These are phyloP conservation scores for Scedosporium boydii DNA, from an alignment of 2,329 filamentous ascomycete species.

Conservation along the genomic window DNA sequence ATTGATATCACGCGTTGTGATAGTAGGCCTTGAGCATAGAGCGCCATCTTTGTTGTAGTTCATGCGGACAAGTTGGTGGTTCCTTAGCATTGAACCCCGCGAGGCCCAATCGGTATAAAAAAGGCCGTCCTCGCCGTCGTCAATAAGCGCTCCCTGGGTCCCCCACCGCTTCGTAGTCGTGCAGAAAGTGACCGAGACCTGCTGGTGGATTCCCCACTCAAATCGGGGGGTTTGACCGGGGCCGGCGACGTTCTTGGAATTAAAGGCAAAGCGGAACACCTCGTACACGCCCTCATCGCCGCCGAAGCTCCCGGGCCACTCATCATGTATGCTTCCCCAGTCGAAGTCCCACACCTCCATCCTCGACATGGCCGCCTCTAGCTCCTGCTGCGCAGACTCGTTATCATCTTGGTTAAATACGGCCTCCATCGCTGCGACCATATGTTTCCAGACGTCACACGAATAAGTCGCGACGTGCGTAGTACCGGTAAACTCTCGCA, in stretches of 20 bases:
- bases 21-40: neutral
- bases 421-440: neutral
- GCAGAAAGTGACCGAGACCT: neutral
- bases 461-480: neutral
- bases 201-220: neutral
- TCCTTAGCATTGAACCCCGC: neutral
- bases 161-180: neutral
- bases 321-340: neutral
- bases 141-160: neutral
- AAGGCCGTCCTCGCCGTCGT: neutral
- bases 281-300: constrained; percentile 1
- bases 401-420: neutral
- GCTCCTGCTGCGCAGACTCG: too few relatives aligned
- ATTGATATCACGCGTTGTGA: neutral
- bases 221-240: neutral
- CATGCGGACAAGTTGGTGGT: neutral
- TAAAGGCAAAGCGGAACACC: constrained; percentile 2
- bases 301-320: neutral
- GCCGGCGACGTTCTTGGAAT: neutral
- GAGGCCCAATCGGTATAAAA: neutral
- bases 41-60: neutral
- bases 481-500: neutral
- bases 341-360: neutral
- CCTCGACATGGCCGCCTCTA: neutral
- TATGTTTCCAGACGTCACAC: neutral